Evolutionary conservation across 2,329 filamentous ascomycete species (phyloP).

Genomic region (Corinectria fuckeliana): DNA sequence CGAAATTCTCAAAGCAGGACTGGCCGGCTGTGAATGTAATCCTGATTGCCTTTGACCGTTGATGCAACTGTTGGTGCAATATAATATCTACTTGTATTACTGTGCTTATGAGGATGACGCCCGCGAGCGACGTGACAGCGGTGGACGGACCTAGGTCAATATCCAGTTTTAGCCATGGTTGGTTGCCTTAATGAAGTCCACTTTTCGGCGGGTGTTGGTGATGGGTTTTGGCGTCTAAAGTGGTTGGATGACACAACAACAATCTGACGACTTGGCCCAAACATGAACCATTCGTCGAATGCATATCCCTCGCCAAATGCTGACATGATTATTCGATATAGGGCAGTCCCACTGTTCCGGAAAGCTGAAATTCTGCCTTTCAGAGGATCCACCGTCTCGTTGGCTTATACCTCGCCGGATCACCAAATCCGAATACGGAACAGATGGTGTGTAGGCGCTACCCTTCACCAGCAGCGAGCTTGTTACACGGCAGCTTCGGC

Average conservation of each 20-base stretch:
- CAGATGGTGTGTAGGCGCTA: not conserved
- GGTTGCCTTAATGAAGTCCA: not conserved
- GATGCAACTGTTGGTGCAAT: not conserved
- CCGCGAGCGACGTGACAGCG: too few species aligned
- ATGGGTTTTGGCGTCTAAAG: not conserved
- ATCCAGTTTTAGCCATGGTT: not conserved
- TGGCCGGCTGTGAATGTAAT: not conserved
- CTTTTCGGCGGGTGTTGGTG: too few species aligned
- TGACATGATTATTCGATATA: slow-evolving; percentile 14
- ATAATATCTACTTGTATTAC: too few species aligned
- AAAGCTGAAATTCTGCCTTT: not conserved
- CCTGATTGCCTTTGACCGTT: not conserved
- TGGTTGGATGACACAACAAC: not conserved
- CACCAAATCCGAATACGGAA: not conserved
- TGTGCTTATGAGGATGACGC: too few species aligned
- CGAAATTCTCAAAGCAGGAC: slow-evolving; percentile 22
- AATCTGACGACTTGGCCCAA: not conserved
- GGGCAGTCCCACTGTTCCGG: slow-evolving; percentile 3
- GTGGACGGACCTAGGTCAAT: too few species aligned
- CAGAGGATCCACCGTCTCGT: not conserved
- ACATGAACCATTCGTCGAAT: not conserved
- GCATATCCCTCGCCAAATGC: not conserved
- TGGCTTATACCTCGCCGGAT: not conserved
- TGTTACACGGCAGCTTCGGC: slow-evolving; percentile 10
- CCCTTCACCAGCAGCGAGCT: not conserved